Conservation (phyloP, 2,329 filamentous ascomycete genomes). For the Bisporella sp. region DNA sequence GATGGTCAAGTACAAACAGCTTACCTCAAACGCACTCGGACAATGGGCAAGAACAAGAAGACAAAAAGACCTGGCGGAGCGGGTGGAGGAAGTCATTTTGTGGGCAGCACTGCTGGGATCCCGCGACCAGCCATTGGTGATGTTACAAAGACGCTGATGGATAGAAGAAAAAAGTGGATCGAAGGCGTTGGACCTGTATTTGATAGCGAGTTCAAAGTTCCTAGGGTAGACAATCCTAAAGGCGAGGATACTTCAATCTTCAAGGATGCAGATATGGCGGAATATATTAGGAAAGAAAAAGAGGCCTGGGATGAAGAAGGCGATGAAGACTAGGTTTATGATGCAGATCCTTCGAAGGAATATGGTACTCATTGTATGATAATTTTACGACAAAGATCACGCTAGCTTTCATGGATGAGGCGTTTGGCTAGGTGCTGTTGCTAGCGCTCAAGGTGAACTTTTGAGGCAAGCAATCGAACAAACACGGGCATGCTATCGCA, state of each 20-base stretch:
- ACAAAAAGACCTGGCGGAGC: constrained; percentile 73
- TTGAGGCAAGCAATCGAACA: too few relatives aligned
- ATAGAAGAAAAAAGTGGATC: constrained; percentile 81
- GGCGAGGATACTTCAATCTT: constrained; percentile 58
- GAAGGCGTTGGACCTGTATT: constrained; percentile 88
- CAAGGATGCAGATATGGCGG: constrained; percentile 62
- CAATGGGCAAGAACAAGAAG: constrained; percentile 90
- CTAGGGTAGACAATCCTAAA: not conserved
- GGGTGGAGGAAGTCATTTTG: constrained; percentile 60
- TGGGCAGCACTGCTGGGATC: constrained; percentile 52
- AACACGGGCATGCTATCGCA: too few relatives aligned
- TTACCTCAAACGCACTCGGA: constrained; percentile 91
- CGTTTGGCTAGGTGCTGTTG: too few relatives aligned
- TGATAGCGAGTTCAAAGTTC: constrained; percentile 33
- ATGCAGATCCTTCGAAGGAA: not conserved
- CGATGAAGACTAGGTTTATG: constrained; percentile 24
- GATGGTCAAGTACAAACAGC: constrained; percentile 92
- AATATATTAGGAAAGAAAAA: constrained; percentile 72
- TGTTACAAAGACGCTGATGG: constrained; percentile 86
- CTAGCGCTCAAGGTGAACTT: too few relatives aligned
- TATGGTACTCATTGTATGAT: too few relatives aligned
- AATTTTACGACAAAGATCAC: too few relatives aligned
- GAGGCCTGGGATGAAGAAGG: constrained; percentile 66
- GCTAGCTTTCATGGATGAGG: too few relatives aligned
- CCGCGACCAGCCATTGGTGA: constrained; percentile 82